phyloP scores from a whole-genome alignment of 768 basidiomycete genomes.

The Mycena rosella region DNA sequence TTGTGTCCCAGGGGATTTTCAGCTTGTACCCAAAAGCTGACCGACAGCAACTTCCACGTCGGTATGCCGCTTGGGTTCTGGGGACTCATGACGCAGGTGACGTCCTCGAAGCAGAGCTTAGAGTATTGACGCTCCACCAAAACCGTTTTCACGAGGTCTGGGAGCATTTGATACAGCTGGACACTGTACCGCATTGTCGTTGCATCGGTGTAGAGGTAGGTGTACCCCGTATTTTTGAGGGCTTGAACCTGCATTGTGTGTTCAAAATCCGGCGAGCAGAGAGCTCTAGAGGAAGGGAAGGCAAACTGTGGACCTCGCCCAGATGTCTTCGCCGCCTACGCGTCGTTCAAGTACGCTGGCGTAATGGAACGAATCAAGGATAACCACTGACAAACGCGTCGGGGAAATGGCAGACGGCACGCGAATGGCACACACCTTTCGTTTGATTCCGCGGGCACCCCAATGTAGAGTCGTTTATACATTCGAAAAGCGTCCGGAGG shows the following conservation, averaged over 20 bases:
- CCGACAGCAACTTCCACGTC: conserved; percentile 52
- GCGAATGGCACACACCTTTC: background rate
- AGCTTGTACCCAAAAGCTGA: conserved; percentile 15
- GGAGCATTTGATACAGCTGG: conserved; percentile 48
- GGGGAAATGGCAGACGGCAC: background rate
- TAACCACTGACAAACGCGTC: conserved; percentile 37
- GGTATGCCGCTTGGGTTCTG: conserved; percentile 50
- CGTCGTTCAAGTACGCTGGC: conserved; percentile 38
- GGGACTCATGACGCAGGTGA: conserved; percentile 43
- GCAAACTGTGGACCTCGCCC: conserved; percentile 46
- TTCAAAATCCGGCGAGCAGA: too few species aligned
- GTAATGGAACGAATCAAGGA: conserved; percentile 48
- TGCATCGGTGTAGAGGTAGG: conserved; percentile 10
- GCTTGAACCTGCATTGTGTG: conserved; percentile 30
- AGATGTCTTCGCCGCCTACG: conserved; percentile 48
- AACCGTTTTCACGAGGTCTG: conserved; percentile 49
- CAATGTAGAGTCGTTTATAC: background rate
- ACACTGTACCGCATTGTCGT: conserved; percentile 43
- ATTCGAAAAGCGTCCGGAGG: background rate
- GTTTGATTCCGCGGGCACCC: background rate
- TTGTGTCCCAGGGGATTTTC: conserved; percentile 40
- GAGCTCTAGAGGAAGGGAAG: background rate
- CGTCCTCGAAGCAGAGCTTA: conserved; percentile 8
- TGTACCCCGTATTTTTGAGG: conserved; percentile 43
- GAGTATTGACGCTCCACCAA: conserved; percentile 21